These are phyloP conservation scores for Logfia minima DNA, from an alignment of 129 eudicot species.

Conservation along the genomic window DNA sequence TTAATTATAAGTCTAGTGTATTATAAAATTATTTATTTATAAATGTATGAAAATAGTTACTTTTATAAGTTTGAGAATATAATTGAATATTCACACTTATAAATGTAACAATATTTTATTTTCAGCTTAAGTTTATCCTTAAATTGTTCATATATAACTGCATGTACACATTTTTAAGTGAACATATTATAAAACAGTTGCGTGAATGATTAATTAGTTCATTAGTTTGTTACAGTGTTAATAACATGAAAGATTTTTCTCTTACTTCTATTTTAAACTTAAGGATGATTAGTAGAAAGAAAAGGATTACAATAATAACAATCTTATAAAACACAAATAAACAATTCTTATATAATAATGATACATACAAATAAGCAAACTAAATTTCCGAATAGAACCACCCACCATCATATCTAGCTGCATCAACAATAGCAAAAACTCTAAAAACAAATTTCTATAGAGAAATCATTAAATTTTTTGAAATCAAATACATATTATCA, in stretches of 20 bases:
- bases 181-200: too few species aligned
- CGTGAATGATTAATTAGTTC: too few species aligned
- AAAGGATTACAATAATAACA: not conserved
- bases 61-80: not conserved
- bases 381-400: slow-evolving; percentile 11
- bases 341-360: not conserved
- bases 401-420: slow-evolving; percentile 2
- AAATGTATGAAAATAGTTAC: not conserved
- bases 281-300: not conserved
- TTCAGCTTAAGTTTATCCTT: too few species aligned
- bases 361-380: slow-evolving; percentile 11
- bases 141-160: too few species aligned
- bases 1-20: too few species aligned
- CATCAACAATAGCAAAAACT: slow-evolving; percentile 10
- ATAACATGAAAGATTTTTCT: not conserved
- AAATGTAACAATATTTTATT: too few species aligned
- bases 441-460: not conserved
- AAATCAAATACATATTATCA: slow-evolving; percentile 3
- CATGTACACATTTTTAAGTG: too few species aligned
- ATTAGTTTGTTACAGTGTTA: not conserved
- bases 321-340: not conserved
- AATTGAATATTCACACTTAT: too few species aligned
- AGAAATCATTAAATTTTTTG: not conserved
- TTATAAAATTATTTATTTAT: not conserved
- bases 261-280: too few species aligned